Percentiles rank a stretch among this genome's conserved stretches.
These are phyloP conservation scores for Excoecaria cochinchinensis DNA, from an alignment of 345 rosid genomes.

Conservation along the genomic window DNA sequence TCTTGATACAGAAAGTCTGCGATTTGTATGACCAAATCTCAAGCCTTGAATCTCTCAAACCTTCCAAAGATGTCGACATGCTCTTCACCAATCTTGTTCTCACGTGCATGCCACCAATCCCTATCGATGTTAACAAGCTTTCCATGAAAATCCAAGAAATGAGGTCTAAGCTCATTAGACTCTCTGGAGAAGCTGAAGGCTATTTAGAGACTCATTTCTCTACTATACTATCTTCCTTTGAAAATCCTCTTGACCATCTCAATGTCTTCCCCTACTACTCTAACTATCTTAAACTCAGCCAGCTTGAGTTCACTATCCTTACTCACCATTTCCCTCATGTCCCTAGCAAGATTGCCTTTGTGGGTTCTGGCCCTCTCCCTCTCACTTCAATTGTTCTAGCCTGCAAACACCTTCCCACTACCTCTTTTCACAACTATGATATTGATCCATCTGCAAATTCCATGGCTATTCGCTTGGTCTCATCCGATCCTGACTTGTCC, in stretches of 20 bases:
- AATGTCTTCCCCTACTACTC: constrained; percentile 67
- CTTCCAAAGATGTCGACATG: constrained; percentile 76
- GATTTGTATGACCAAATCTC: constrained; percentile 66
- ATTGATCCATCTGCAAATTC: constrained; percentile 63
- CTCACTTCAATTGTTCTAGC: constrained; percentile 79
- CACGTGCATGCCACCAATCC: constrained; percentile 79
- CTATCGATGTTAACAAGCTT: constrained; percentile 68
- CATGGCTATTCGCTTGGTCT: constrained; percentile 47
- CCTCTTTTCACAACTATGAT: constrained; percentile 78
- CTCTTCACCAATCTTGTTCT: constrained; percentile 75
- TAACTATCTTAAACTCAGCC: constrained; percentile 80
- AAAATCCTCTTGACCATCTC: constrained; percentile 72
- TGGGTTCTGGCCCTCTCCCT: constrained; percentile 94
- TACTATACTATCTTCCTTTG: constrained; percentile 50
- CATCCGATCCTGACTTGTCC: constrained; percentile 65
- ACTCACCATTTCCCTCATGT: constrained; percentile 35
- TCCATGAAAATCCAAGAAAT: constrained; percentile 51
- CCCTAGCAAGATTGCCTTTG: constrained; percentile 65
- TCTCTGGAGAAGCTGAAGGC: constrained; percentile 80
- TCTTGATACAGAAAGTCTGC: constrained; percentile 49
- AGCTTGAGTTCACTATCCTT: constrained; percentile 64
- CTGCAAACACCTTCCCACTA: constrained; percentile 47
- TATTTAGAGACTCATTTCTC: constrained; percentile 68
- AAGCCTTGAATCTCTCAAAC: constrained; percentile 62
- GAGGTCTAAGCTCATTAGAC: constrained; percentile 67